Percentiles rank a stretch among this genome's conserved stretches.
These are phyloP conservation scores for Talaromyces islandicus DNA, from an alignment of 2,329 filamentous ascomycete species.

Conservation along the genomic window DNA sequence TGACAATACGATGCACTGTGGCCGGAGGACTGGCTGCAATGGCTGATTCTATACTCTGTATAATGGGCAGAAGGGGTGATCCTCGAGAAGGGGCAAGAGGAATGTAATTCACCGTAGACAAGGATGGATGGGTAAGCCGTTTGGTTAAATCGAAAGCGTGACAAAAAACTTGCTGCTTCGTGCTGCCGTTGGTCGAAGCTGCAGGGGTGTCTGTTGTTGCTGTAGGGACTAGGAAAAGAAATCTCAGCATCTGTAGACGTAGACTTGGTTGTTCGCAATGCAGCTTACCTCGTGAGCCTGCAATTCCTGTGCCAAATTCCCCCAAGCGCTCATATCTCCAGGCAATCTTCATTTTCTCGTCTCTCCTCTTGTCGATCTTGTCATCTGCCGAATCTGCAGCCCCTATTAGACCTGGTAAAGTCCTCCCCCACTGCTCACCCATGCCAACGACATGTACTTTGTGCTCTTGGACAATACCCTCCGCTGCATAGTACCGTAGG, in stretches of 20 bases:
- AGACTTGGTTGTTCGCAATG: background rate
- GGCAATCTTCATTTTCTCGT: conserved; percentile 95
- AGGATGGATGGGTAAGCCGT: conserved; percentile 53
- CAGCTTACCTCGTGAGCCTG: conserved; percentile 56
- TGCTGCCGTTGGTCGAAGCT: conserved; percentile 21
- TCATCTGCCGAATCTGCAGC: conserved; percentile 42
- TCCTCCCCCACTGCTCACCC: conserved; percentile 72
- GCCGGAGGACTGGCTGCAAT: conserved; percentile 54
- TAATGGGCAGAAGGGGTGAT: conserved; percentile 59
- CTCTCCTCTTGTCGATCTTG: conserved; percentile 35
- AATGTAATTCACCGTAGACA: conserved; percentile 49
- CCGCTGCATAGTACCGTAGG: conserved; percentile 82
- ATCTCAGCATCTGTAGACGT: conserved; percentile 13
- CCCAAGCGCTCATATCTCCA: conserved; percentile 91
- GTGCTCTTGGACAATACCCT: conserved; percentile 88
- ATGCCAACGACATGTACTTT: conserved; percentile 78
- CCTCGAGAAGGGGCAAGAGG: conserved; percentile 34
- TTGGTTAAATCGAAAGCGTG: conserved; percentile 69
- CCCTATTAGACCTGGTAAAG: conserved; percentile 68
- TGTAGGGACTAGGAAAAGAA: conserved; percentile 20
- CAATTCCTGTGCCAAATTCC: conserved; percentile 55
- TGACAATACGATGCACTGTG: conserved; percentile 69
- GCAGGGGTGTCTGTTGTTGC: conserved; percentile 38
- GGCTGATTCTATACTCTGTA: conserved; percentile 52
- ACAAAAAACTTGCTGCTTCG: conserved; percentile 51